Evolutionary conservation across 306 rosid genomes (phyloP), one percentile per base, ranked within the genome.

Genomic region (Quercus parvula): DNA sequence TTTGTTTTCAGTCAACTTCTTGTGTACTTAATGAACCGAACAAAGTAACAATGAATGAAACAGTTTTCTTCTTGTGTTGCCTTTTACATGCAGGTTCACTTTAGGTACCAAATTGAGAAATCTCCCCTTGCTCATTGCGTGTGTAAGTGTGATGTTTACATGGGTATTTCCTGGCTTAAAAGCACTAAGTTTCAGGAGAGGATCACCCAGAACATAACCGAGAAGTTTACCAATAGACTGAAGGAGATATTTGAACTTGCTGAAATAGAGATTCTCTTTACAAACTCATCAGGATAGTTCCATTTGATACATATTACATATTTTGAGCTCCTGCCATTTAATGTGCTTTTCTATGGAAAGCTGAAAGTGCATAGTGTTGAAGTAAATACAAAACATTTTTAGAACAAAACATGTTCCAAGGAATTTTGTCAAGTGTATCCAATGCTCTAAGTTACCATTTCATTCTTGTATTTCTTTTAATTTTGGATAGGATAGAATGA

Each of bases 171-270:
- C 70, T 90, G 98, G 97, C 86, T 88, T 17, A 94, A 86, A 75
- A 89, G 87, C 86, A 86, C 90, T 4, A 82, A 81, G 75, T 89
- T 94, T 78, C 87, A 88, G 88, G 81, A 85, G 58, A 89, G 90
- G 89, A 87, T 92, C 76, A 70, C 86, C 75, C 73, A 58, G 67
- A 92, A 92, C 85, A 81, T 94, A 62, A 80, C 84, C 6, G 76
- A 83, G 27, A 92, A 88, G 82, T 89, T 92, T 77, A 81, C 75
- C 2, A 56, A 75, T 57, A 77, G 87, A 57, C 38, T 86, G 33
- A 84, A 82, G 83, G 91, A 86, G 41, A 82, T 84, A 75, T 90
- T 92, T 66, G 91, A 89, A 70, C 22, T 87, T 78, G 85, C 82
- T 46, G 86, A 88, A 79, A 86, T 76, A 77, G 97, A 94, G 86